phyloP scores from a whole-genome alignment of 2,329 filamentous ascomycete species.

The Chaetomiaceae sp. region DNA sequence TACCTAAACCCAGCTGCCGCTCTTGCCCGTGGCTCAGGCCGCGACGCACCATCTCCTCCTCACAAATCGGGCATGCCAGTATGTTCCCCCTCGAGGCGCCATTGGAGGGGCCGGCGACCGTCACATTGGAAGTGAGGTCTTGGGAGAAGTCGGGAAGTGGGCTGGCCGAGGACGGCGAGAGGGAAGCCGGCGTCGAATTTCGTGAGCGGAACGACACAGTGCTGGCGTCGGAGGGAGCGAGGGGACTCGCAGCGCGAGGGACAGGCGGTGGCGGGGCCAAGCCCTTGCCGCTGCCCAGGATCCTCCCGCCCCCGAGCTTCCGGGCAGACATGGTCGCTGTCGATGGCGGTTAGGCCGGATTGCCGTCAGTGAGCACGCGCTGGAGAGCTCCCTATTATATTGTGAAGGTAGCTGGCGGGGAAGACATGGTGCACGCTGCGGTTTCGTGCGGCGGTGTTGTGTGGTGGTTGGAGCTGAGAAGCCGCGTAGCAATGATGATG shows the following conservation, averaged over 20 bases:
- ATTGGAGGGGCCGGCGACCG: constrained; percentile 52
- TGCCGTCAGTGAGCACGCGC: not conserved
- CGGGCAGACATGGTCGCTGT: constrained; percentile 64
- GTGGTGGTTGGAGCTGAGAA: no score
- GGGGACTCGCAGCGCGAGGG: constrained; percentile 34
- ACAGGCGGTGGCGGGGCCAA: constrained; percentile 56
- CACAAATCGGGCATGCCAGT: constrained; percentile 95
- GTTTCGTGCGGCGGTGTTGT: no score
- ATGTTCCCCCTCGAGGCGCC: constrained; percentile 56
- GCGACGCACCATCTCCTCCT: constrained; percentile 81
- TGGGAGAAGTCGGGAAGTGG: constrained; percentile 67
- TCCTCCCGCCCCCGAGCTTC: constrained; percentile 86
- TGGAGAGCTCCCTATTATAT: not conserved
- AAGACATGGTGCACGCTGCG: constrained; percentile 4
- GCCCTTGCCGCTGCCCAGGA: constrained; percentile 80
- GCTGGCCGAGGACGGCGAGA: constrained; percentile 58
- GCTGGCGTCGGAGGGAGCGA: constrained; percentile 20
- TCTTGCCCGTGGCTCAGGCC: not conserved
- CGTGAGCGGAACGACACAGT: constrained; percentile 56
- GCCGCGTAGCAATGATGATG: not conserved
- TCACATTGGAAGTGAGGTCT: constrained; percentile 78
- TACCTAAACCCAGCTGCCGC: no score
- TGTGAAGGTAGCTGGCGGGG: not conserved
- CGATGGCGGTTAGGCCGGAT: not conserved
- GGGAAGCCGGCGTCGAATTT: constrained; percentile 34